Conservation (phyloP, 2,329 filamentous ascomycete genomes). For the Fusarium udum region DNA sequence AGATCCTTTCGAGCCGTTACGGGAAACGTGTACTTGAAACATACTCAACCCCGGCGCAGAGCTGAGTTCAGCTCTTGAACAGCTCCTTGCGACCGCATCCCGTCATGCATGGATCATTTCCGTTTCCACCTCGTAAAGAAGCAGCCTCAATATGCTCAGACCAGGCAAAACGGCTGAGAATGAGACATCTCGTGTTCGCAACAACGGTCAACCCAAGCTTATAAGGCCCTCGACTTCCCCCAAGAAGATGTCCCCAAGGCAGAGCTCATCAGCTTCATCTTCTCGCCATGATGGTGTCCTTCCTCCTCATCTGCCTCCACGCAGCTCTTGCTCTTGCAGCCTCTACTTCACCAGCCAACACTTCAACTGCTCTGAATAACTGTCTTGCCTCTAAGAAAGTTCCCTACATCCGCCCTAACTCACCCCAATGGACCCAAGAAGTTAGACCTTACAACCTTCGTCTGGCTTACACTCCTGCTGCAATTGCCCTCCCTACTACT, state of each 20-base stretch:
- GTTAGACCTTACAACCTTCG: conserved; percentile 48
- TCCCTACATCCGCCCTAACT: conserved; percentile 29
- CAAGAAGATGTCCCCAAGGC: too few relatives aligned
- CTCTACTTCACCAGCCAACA: not conserved
- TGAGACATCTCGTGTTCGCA: not conserved
- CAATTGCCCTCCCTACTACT: conserved; percentile 46
- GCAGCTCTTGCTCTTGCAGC: not conserved
- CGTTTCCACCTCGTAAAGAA: conserved; percentile 25
- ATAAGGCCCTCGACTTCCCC: not conserved
- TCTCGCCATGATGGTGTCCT: not conserved
- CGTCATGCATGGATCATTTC: conserved; percentile 1
- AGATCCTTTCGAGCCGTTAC: fast-evolving
- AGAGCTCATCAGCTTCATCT: not conserved
- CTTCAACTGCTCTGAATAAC: conserved; percentile 22
- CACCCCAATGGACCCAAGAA: conserved; percentile 47
- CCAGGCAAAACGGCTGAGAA: not conserved
- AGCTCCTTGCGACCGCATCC: not conserved
- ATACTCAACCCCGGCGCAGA: not conserved
- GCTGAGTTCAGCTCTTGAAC: not conserved
- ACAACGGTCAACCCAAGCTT: not conserved
- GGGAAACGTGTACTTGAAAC: not conserved
- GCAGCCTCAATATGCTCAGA: not conserved
- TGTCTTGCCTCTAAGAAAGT: conserved; percentile 41
- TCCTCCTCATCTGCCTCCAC: conserved; percentile 10
- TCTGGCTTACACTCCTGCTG: conserved; percentile 44